Percentiles rank a stretch among this genome's conserved stretches.
Evolutionary conservation across 164 flowering plant species (phyloP).

Genomic region (Warburgia ugandensis): DNA sequence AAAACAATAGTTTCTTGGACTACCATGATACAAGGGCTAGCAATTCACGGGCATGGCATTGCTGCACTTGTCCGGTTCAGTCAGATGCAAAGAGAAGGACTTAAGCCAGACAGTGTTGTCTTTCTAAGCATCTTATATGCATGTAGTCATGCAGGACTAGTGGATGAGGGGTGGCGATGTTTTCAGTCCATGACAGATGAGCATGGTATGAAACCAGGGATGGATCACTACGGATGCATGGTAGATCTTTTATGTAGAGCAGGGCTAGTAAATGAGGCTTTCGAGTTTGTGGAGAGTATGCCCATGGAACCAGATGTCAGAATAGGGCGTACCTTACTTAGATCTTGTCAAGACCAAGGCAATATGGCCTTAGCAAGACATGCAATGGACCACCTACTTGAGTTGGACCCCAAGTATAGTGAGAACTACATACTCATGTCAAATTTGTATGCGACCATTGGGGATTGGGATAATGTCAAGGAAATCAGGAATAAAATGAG

Average conservation of each 20-base stretch:
- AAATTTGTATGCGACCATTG: too few relatives aligned
- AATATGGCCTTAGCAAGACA: conserved; percentile 10
- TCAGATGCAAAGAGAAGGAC: conserved; percentile 40
- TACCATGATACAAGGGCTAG: conserved; percentile 29
- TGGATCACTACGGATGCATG: conserved; percentile 37
- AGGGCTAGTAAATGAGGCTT: conserved; percentile 27
- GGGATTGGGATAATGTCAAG: conserved; percentile 24
- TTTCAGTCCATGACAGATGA: conserved; percentile 29
- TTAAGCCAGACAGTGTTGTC: conserved; percentile 23
- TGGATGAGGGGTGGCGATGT: conserved; percentile 30
- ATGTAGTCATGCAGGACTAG: conserved; percentile 38
- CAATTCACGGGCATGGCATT: conserved; percentile 32
- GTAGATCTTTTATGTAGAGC: conserved; percentile 36
- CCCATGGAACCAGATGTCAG: conserved; percentile 24
- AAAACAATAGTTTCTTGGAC: conserved; percentile 36
- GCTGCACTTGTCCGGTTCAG: conserved; percentile 21
- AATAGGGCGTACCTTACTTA: conserved; percentile 24
- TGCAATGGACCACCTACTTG: conserved; percentile 12
- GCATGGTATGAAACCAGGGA: conserved; percentile 19
- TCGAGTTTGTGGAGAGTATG: conserved; percentile 25
- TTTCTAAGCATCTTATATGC: conserved; percentile 29
- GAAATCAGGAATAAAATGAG: conserved; percentile 25
- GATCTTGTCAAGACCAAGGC: conserved; percentile 26
- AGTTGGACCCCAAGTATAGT: conserved; percentile 15
- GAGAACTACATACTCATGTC: too few relatives aligned